Conservation (phyloP, 306 rosid genomes). For the Prunus campanulata region DNA sequence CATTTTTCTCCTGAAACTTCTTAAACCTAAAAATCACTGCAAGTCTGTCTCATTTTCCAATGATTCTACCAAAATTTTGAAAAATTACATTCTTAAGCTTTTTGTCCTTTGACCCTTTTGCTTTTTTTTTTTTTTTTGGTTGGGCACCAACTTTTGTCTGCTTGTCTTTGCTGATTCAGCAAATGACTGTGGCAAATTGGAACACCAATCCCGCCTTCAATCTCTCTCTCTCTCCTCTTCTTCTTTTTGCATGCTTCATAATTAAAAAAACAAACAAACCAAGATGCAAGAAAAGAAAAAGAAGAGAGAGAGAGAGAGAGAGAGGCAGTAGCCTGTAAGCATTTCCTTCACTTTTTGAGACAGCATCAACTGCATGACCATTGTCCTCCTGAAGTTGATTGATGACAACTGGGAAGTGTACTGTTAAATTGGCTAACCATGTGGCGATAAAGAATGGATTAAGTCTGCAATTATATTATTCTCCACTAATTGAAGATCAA, state of each 20-base stretch:
- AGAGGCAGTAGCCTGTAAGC: slow-evolving; percentile 14
- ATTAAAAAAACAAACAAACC: slow-evolving; percentile 23
- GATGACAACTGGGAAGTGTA: slow-evolving; percentile 23
- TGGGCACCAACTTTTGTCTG: slow-evolving; percentile 26
- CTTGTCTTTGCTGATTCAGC: slow-evolving; percentile 18
- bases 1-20: slow-evolving; percentile 18
- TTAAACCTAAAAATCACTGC: slow-evolving; percentile 3
- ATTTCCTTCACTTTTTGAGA: slow-evolving; percentile 47
- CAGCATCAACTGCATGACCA: slow-evolving; percentile 29
- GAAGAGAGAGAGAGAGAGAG: slow-evolving; percentile 3
- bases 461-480: background rate
- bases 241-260: slow-evolving; percentile 37
- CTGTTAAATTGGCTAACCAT: slow-evolving; percentile 30
- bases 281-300: slow-evolving; percentile 19
- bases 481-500: background rate
- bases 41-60: slow-evolving; percentile 30
- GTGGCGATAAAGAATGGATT: slow-evolving; percentile 20
- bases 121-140: background rate
- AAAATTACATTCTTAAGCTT: background rate
- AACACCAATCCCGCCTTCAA: slow-evolving; percentile 71
- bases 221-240: slow-evolving; percentile 25
- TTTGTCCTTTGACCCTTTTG: background rate
- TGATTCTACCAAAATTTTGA: slow-evolving; percentile 15
- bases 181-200: slow-evolving; percentile 23
- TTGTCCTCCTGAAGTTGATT: slow-evolving; percentile 24